Percentiles rank a stretch among this genome's conserved stretches.
These are phyloP conservation scores for Euphorbia lathyris DNA, from an alignment of 345 rosid species.

Conservation along the genomic window DNA sequence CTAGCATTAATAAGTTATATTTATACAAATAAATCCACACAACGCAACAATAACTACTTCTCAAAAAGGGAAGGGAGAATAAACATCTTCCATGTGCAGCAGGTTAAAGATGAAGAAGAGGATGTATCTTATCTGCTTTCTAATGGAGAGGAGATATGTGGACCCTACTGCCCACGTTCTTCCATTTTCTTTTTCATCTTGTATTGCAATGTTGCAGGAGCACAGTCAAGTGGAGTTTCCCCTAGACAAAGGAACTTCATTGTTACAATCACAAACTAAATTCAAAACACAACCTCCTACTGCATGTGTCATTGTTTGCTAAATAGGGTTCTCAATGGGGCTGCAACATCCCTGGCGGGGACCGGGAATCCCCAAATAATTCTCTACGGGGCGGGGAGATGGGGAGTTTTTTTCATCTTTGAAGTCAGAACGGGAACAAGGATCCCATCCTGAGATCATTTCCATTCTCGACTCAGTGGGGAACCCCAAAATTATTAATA, in stretches of 20 bases:
- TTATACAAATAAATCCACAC: constrained; percentile 15
- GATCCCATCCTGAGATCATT: no score
- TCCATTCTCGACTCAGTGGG: no score
- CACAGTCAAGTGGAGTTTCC: constrained; percentile 91
- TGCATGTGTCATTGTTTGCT: background rate
- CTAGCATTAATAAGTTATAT: constrained; percentile 3
- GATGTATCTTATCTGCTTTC: background rate
- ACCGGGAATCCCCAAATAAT: no score
- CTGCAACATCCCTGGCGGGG: no score
- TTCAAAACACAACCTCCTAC: background rate
- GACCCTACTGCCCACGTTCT: constrained; percentile 27
- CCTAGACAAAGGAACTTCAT: constrained; percentile 34
- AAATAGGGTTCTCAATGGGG: background rate
- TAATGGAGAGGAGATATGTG: background rate
- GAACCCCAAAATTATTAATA: no score
- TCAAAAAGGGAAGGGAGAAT: background rate
- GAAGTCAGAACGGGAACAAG: no score
- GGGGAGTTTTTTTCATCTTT: no score
- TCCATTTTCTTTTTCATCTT: constrained; percentile 74
- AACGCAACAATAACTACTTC: constrained; percentile 4
- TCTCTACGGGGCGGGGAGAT: no score
- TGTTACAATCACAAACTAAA: background rate
- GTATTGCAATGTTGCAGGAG: constrained; percentile 76
- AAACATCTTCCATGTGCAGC: constrained; percentile 18
- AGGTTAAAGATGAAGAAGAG: background rate